Evolutionary conservation across 2,329 filamentous ascomycete genomes (phyloP).

Genomic region (Fusarium incarnatum): DNA sequence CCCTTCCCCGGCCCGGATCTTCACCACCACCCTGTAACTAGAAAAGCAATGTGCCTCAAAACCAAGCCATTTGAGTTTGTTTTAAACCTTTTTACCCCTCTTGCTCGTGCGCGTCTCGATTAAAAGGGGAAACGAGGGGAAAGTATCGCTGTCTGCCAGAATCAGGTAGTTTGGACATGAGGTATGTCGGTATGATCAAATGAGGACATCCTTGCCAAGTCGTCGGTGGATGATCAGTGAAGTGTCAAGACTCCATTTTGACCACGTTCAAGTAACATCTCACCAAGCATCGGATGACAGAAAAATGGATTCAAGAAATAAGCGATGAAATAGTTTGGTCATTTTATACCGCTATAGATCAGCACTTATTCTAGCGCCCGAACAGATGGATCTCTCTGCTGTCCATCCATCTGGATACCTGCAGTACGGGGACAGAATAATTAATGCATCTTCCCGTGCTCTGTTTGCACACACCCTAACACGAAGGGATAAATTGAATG

Average conservation of each 20-base stretch:
- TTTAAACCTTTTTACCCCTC: constrained; percentile 12
- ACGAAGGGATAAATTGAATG: not conserved
- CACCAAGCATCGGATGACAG: not conserved
- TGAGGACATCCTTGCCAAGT: constrained; percentile 8
- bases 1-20: constrained; percentile 20
- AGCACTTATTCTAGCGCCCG: not conserved
- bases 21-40: constrained; percentile 17
- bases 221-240: constrained; percentile 1
- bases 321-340: not conserved
- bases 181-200: not conserved
- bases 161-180: not conserved
- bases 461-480: not conserved
- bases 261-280: not conserved
- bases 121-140: constrained; percentile 9
- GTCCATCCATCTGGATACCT: not conserved
- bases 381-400: not conserved
- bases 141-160: not conserved
- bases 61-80: constrained; percentile 27
- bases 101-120: constrained; percentile 5
- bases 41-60: constrained; percentile 26
- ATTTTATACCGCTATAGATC: not conserved
- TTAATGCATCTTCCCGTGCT: not conserved
- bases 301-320: not conserved
- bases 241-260: not conserved
- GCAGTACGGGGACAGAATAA: no score